Evolutionary conservation across 1,284 basidiomycete species (phyloP).

Genomic region (Tremellales sp.): DNA sequence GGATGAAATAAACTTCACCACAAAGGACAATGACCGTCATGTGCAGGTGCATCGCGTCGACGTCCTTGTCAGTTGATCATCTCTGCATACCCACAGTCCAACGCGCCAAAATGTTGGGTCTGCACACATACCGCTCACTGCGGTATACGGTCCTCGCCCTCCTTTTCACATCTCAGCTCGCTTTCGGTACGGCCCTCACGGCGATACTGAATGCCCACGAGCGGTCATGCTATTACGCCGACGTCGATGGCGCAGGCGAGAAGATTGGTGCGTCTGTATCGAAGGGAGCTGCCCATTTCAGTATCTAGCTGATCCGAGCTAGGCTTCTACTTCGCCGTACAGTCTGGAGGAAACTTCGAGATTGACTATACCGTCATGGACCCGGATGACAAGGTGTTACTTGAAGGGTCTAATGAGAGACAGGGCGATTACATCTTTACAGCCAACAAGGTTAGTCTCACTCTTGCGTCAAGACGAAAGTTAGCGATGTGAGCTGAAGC

Average conservation of each 20-base stretch:
- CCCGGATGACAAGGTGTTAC: constrained; percentile 77
- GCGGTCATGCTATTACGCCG: constrained; percentile 88
- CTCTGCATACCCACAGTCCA: too few relatives aligned
- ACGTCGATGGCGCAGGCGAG: constrained; percentile 65
- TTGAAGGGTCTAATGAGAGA: constrained; percentile 80
- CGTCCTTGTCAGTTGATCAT: too few relatives aligned
- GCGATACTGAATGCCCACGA: constrained; percentile 82
- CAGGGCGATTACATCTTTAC: constrained; percentile 98
- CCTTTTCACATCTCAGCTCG: constrained; percentile 8
- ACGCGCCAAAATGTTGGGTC: too few relatives aligned
- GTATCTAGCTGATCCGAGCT: neutral
- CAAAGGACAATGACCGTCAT: too few relatives aligned
- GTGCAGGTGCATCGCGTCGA: too few relatives aligned
- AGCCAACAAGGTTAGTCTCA: constrained; percentile 65
- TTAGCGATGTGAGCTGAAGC: constrained; percentile 1
- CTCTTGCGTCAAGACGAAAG: neutral
- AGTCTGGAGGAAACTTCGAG: constrained; percentile 95
- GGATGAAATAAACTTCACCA: neutral
- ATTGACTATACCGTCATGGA: constrained; percentile 92
- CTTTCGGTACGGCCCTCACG: constrained; percentile 67
- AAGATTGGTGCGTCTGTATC: constrained; percentile 40
- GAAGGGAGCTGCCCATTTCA: neutral
- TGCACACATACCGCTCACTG: neutral
- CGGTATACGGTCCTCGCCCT: constrained; percentile 12
- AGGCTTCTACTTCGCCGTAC: constrained; percentile 65